Base-by-base conservation (phyloP, 2,329 filamentous ascomycete genomes). In the Aspergillus fructus region DNA sequence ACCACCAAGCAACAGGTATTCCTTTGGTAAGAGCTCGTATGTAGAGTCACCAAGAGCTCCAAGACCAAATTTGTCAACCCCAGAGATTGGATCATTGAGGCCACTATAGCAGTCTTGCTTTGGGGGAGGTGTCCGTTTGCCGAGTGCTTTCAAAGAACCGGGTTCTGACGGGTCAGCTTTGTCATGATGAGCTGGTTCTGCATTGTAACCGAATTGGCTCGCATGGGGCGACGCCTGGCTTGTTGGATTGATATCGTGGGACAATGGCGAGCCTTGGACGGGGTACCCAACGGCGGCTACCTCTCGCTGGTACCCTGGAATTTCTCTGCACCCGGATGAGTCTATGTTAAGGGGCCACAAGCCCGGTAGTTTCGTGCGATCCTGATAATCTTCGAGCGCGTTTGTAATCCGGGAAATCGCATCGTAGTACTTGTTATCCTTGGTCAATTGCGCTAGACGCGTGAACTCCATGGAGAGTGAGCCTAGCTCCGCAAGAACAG, bases 391-490 rank as follows among this genome's bases (percentile, higher is more conserved):
- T 60, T 92, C 84, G 24, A 97, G 81, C 7, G 87, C 88, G 68
- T 96, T 81, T 17, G 91, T 96, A 66, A 97, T 90, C 59, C 92
- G 87, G 49, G 91, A 90, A 59, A 96, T 82, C 15, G 91, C 92
- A 75, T 96, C 93, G 69, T 96, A 97, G 75, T 96, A 97, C 71
- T 88, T 92, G 64, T 88, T 76, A 59, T 93, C 81, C 56, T 86
- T 85, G 0, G 93, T 96, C 61, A 97, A 79, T 73, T 97, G 93
- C 8, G 92, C 90, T 45, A 97, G 81, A 15, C 91, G 85, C 1
- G 91, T 96, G 72, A 97, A 96, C 71, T 97, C 93, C 79, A 97
- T 82, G 8, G 88, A 88, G 61, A 97, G 78, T 11, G 90, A 90
- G 2, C 89, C 93, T 33, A 94, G 73, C 73, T 94, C 90, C 61